phyloP scores from a whole-genome alignment of 371 early-diverging fungal species.

The Mucor ambiguus region DNA sequence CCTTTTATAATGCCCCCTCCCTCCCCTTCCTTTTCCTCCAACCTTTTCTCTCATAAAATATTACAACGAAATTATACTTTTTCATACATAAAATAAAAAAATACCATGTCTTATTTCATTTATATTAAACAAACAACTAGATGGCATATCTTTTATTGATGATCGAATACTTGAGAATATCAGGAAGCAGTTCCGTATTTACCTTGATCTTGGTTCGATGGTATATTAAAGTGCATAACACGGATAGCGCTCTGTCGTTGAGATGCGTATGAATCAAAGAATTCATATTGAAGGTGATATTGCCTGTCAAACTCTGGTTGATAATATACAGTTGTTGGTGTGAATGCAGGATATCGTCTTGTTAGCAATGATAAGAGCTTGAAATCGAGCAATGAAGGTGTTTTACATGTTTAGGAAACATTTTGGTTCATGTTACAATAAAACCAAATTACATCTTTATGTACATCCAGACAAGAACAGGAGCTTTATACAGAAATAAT shows the following conservation, averaged over 20 bases:
- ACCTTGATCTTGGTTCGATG: not conserved
- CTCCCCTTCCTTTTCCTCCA: not conserved
- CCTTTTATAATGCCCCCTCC: not conserved
- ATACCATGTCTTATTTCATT: not conserved
- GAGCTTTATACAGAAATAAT: not conserved
- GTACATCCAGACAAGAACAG: not conserved
- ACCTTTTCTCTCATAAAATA: not conserved
- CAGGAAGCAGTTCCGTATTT: not conserved
- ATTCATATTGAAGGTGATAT: no score
- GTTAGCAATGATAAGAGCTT: no score
- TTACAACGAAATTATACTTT: not conserved
- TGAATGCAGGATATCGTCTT: no score
- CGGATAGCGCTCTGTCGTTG: no score
- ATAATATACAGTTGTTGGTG: no score
- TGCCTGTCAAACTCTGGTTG: no score
- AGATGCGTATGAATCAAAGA: not conserved
- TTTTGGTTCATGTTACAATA: no score
- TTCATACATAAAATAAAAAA: not conserved
- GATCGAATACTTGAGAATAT: not conserved
- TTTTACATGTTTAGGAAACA: no score
- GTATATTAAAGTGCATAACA: no score
- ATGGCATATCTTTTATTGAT: not conserved
- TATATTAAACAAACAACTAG: not conserved
- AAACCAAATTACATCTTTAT: no score
- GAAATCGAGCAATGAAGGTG: no score